Base-by-base conservation (phyloP, 306 rosid species). In the Herpetospermum pedunculosum region DNA sequence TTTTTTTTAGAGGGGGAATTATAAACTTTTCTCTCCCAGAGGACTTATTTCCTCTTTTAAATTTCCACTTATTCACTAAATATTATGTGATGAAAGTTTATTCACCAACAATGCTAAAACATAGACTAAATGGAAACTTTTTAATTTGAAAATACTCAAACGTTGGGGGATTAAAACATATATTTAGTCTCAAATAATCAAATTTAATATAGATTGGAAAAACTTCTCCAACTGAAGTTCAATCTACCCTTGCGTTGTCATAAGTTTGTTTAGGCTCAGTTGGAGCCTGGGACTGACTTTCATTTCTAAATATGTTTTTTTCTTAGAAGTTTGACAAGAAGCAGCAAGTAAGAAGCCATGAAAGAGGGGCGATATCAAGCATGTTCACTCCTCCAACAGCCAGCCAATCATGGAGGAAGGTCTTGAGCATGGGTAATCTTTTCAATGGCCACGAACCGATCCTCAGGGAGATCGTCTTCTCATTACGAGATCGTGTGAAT, bases 401-500 rank as follows among this genome's bases (percentile, higher is more conserved):
- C 0, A 94, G 90, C 83, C 99, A 89, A 76, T 91, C 95, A 26
- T 91, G 99, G 99, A 85, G 99, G 80, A 91, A 87, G 82, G 95
- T 94, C 55, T 74, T 91, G 76, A 91, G 97, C 96, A 83, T 94
- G 96, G 99, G 97, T n/a, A 94, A 94, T 86, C 96, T 91, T 83
- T 92, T 94, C 79, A 94, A 89, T 54, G 97, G 99, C n/a, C 97
- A 89, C 40, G 97, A 94, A 84, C 92, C 99, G 35, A 73, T 91
- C 70, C 71, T 87, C 79, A 84, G 99, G 78, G 99, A 94, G 83
- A 91, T 88, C 52, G 75, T 94, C 65, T 91, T 94, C 81, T 86
- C 90, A 16, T 69, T 85, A 52, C 87, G 83, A 0, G 97, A 91
- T 78, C 76, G 77, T 40, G 83, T 88, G 78, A 82, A 37, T 30